phyloP scores from a whole-genome alignment of 306 rosid genomes.

The Citrullus colocynthis region DNA sequence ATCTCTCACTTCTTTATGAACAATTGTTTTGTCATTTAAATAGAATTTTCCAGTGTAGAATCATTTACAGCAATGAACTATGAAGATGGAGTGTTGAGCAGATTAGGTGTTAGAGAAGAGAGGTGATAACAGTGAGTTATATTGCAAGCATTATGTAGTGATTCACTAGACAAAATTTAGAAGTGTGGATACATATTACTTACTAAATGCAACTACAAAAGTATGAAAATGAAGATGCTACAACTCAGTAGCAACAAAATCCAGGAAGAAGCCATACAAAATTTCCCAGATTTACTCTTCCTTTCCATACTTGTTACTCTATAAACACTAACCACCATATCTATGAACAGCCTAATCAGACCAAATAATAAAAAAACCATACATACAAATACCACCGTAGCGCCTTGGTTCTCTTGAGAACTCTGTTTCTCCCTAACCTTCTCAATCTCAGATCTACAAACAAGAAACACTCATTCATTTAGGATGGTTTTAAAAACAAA shows the following conservation, averaged over 20 bases:
- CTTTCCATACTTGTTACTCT: conserved; percentile 8
- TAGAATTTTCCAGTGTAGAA: not conserved
- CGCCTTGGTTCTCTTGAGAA: conserved; percentile 54
- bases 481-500: no score
- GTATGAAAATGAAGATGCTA: conserved; percentile 42
- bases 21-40: not conserved
- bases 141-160: no score
- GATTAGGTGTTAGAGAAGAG: not conserved
- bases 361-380: conserved; percentile 42
- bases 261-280: conserved; percentile 63
- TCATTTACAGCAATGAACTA: no score
- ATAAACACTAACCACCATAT: conserved; percentile 33
- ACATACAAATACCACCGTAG: conserved; percentile 37
- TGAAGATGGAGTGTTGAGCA: not conserved
- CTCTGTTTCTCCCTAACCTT: conserved; percentile 48
- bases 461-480: not conserved
- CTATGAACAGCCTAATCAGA: conserved; percentile 29
- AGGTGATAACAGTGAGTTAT: no score
- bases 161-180: not conserved
- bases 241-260: conserved; percentile 49
- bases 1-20: not conserved
- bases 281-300: conserved; percentile 39
- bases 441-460: conserved; percentile 58
- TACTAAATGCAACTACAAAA: not conserved
- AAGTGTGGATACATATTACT: not conserved